Conservation (phyloP, 495 filamentous ascomycete genomes). For the Penicillium ucsense region DNA sequence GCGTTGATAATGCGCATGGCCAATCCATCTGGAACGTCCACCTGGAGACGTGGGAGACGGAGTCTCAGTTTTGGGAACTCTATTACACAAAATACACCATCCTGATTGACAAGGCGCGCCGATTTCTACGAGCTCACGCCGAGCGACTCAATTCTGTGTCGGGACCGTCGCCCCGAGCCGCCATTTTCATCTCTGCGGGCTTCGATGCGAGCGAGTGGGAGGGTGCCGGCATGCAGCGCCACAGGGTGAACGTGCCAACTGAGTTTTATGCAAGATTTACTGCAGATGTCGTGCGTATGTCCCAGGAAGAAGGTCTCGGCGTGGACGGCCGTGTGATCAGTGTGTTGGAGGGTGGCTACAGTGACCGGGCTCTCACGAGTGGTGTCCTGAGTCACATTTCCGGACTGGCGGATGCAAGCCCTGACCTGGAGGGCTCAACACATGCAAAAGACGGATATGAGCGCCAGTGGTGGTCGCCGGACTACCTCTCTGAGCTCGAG, state of each 20-base stretch:
- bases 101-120: constrained; percentile 69
- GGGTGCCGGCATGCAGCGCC: constrained; percentile 82
- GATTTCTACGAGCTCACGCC: constrained; percentile 61
- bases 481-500: constrained; percentile 57
- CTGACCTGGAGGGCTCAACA: neutral
- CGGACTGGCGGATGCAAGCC: constrained; percentile 47
- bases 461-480: constrained; percentile 66
- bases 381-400: constrained; percentile 83
- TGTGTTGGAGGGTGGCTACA: constrained; percentile 93
- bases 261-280: constrained; percentile 92
- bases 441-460: constrained; percentile 36
- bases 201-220: constrained; percentile 98
- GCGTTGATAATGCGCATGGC: constrained; percentile 82
- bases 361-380: constrained; percentile 76
- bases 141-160: constrained; percentile 44
- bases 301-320: constrained; percentile 66
- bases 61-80: constrained; percentile 76
- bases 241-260: constrained; percentile 89
- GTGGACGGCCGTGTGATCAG: constrained; percentile 82
- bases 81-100: constrained; percentile 68
- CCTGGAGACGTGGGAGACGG: constrained; percentile 71
- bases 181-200: constrained; percentile 88
- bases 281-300: constrained; percentile 67
- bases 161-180: constrained; percentile 56
- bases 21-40: constrained; percentile 98